Conservation (phyloP, 2,329 filamentous ascomycete genomes). For the Aspergillus pseudoviridinutans region DNA sequence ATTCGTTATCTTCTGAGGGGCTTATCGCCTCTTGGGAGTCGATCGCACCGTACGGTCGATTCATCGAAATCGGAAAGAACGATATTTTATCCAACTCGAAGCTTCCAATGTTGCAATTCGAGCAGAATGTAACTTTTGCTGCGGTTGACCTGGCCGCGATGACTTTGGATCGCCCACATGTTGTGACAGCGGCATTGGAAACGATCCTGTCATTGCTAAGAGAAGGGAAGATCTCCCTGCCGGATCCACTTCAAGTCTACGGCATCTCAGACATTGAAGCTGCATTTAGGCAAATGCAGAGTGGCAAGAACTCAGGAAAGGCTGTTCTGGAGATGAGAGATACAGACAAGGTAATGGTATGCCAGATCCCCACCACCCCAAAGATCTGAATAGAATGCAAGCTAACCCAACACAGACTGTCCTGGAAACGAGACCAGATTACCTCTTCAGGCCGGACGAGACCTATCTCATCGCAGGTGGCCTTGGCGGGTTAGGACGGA, state of each 20-base stretch:
- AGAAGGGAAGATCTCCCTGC: constrained; percentile 21
- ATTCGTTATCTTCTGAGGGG: constrained; percentile 23
- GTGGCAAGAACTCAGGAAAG: constrained; percentile 39
- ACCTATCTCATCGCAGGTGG: constrained; percentile 34
- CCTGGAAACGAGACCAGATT: neutral
- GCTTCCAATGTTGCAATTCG: constrained; percentile 12
- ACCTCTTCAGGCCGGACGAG: constrained; percentile 4
- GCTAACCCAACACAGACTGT: constrained; percentile 1
- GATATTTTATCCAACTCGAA: constrained; percentile 4
- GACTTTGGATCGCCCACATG: constrained; percentile 1
- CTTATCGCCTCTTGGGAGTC: constrained; percentile 26
- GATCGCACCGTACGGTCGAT: constrained; percentile 23
- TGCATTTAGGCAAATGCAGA: constrained; percentile 30
- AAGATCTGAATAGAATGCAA: neutral
- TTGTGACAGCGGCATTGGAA: constrained; percentile 1
- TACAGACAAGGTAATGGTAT: constrained; percentile 4
- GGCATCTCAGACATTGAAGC: constrained; percentile 22
- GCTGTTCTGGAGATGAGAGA: constrained; percentile 22
- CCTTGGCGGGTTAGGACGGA: constrained; percentile 30
- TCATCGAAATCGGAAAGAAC: constrained; percentile 14
- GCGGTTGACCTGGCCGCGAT: constrained; percentile 4
- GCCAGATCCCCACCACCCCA: neutral
- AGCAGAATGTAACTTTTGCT: constrained; percentile 5
- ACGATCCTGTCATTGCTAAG: constrained; percentile 1
- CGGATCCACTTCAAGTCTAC: constrained; percentile 25